Evolutionary conservation across 2,329 filamentous ascomycete species (phyloP).

Genomic region (Apiospora kogelbergensis): DNA sequence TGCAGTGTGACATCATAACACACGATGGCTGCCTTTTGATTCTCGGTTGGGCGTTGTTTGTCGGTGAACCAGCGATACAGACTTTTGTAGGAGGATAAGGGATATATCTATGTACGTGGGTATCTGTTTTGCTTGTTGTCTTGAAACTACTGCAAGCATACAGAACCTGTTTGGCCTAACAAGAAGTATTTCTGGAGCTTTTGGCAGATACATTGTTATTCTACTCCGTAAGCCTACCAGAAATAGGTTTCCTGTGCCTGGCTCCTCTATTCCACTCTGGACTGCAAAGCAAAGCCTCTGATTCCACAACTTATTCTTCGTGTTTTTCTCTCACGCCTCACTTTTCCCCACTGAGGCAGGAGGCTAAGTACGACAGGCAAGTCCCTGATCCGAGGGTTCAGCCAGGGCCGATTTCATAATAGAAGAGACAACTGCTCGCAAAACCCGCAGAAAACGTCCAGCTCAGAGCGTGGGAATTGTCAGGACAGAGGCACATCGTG

Average conservation of each 20-base stretch:
- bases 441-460: neutral
- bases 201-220: neutral
- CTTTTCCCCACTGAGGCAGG: neutral
- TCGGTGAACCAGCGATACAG: neutral
- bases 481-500: neutral
- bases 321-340: neutral
- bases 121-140: neutral
- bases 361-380: neutral
- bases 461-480: neutral
- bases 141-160: neutral
- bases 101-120: neutral
- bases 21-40: neutral
- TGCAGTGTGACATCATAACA: slow-evolving; percentile 1
- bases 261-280: neutral
- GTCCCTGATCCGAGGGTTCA: neutral
- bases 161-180: neutral
- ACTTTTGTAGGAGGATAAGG: neutral
- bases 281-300: neutral
- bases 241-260: neutral
- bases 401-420: neutral
- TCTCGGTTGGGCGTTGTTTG: neutral
- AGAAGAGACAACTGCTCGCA: neutral
- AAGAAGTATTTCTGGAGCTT: neutral
- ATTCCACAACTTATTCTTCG: neutral
- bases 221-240: neutral